Conservation (phyloP, 441 rosid species). For the Gossypium gossypioides region DNA sequence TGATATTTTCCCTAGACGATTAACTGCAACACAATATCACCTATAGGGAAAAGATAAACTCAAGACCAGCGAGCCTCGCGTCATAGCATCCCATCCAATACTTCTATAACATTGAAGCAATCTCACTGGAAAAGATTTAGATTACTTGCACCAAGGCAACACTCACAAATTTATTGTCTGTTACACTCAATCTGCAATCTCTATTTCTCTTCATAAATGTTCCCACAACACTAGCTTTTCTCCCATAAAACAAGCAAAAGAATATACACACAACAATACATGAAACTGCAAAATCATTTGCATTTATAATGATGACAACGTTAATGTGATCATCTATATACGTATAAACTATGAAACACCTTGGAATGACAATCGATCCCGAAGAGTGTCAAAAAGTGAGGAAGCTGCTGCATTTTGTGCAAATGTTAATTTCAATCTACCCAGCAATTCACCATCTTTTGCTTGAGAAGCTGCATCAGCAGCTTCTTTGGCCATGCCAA, state of each 20-base stretch:
- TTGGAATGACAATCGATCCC: constrained; percentile 72
- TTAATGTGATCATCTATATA: not conserved
- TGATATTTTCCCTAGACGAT: too few relatives aligned
- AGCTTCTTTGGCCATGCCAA: constrained; percentile 98
- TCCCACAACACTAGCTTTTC: not conserved
- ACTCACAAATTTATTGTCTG: not conserved
- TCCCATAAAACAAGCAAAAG: not conserved
- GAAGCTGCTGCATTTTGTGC: constrained; percentile 77
- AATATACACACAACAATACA: not conserved
- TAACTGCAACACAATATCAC: too few relatives aligned
- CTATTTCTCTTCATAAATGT: not conserved
- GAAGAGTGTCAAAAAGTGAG: constrained; percentile 77
- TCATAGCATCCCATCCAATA: not conserved
- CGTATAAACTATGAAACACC: constrained; percentile 38
- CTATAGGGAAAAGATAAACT: too few relatives aligned
- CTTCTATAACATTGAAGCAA: not conserved
- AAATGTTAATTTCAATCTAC: constrained; percentile 70
- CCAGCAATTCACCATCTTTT: constrained; percentile 88
- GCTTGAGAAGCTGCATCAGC: constrained; percentile 97
- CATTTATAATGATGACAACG: not conserved
- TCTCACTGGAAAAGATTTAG: not conserved
- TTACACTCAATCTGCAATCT: not conserved
- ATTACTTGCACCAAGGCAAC: not conserved
- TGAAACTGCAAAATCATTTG: not conserved
- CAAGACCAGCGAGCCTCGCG: too few relatives aligned